phyloP scores from a whole-genome alignment of 1,284 basidiomycete genomes.

The Naganishia sp. region DNA sequence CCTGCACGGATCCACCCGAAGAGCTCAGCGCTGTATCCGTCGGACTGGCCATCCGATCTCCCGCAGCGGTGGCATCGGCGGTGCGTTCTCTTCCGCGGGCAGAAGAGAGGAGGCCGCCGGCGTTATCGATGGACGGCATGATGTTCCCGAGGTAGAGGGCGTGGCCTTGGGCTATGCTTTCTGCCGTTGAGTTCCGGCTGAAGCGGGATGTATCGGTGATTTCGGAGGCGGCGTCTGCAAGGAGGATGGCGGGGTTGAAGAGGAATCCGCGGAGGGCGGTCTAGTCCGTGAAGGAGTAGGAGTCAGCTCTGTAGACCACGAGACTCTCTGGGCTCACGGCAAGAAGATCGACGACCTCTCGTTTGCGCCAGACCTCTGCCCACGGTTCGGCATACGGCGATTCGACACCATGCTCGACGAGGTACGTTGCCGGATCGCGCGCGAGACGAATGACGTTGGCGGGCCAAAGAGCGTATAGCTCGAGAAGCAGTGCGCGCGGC shows the following conservation, averaged over 20 bases:
- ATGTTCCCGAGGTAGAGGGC: conserved; percentile 20
- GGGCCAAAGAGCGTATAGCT: conserved; percentile 28
- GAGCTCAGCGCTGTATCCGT: conserved; percentile 15
- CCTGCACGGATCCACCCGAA: conserved; percentile 12
- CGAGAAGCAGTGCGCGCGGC: conserved; percentile 8
- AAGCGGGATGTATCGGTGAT: conserved; percentile 12
- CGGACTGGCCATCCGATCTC: background rate
- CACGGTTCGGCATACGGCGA: conserved; percentile 19
- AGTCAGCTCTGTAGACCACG: background rate
- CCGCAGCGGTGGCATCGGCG: background rate
- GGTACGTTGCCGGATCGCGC: conserved; percentile 25
- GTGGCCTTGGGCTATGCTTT: conserved; percentile 11
- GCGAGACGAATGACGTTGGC: conserved; percentile 21
- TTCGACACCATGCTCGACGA: conserved; percentile 9
- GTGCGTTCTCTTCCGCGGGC: background rate
- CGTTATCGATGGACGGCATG: conserved; percentile 1
- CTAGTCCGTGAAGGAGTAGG: background rate
- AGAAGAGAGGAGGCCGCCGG: background rate
- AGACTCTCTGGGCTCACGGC: conserved; percentile 3
- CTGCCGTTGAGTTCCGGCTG: background rate
- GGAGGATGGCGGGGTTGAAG: conserved; percentile 31
- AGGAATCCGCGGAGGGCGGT: conserved; percentile 26
- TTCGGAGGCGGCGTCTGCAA: background rate
- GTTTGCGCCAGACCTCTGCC: conserved; percentile 30
- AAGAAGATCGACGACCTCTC: conserved; percentile 12